phyloP scores from a whole-genome alignment of 1,284 basidiomycete species.

The Gomphus bonarii region DNA sequence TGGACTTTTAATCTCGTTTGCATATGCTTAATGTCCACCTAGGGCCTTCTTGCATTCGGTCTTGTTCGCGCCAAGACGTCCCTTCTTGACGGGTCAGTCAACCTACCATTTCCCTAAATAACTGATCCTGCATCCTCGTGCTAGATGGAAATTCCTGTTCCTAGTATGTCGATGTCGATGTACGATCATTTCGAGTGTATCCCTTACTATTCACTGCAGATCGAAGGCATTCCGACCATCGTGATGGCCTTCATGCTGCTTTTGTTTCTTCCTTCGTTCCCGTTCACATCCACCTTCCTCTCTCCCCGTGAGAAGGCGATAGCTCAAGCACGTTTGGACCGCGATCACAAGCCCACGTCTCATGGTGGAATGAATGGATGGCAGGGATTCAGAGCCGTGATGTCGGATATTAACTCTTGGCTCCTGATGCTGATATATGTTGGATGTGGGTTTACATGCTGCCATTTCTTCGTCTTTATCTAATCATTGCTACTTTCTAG shows the following conservation, averaged over 20 bases:
- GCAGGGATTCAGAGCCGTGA: conserved; percentile 40
- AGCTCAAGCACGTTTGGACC: conserved; percentile 41
- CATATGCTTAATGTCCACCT: background rate
- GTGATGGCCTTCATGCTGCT: conserved; percentile 36
- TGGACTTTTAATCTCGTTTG: background rate
- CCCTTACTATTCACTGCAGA: conserved; percentile 25
- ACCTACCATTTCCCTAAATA: background rate
- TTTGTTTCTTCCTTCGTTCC: conserved; percentile 35
- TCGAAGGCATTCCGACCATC: conserved; percentile 43
- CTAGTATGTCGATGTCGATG: conserved; percentile 24
- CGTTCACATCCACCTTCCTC: conserved; percentile 27
- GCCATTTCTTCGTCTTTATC: background rate
- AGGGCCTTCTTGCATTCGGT: conserved; percentile 45
- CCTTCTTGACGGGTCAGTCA: conserved; percentile 30
- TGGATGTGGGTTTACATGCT: conserved; percentile 29
- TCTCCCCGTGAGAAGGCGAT: conserved; percentile 39
- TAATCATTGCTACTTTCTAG: background rate
- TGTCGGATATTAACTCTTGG: conserved; percentile 40
- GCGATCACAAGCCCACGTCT: conserved; percentile 43
- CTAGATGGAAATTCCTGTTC: conserved; percentile 47
- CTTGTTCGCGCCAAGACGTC: conserved; percentile 39
- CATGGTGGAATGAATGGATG: conserved; percentile 47
- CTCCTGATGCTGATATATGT: conserved; percentile 40
- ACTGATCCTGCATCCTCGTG: background rate
- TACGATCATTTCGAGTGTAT: background rate